Base-by-base conservation (phyloP, 2,329 filamentous ascomycete species). In the Colletotrichum gloeosporioides region DNA sequence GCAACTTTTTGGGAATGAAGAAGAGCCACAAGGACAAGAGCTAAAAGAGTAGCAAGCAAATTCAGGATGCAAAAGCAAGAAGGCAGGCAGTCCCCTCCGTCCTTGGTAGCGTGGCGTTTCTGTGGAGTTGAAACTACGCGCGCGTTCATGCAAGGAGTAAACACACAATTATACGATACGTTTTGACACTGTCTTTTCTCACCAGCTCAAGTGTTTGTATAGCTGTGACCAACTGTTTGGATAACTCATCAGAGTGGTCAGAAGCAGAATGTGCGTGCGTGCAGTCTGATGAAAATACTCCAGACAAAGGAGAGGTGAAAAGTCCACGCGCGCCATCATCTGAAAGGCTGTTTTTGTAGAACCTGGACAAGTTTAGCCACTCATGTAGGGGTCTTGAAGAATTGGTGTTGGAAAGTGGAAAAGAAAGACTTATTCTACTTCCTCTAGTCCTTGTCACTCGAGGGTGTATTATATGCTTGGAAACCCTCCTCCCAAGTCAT, bases 1-100 rank as follows among this genome's bases (percentile, higher is more conserved):
- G 90, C 69, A 89, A 90, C 76, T 90, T 92, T 78, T 84, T 92
- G 73, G 88, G 90, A 32, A 87, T 91, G 80, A 92, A 92, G 85
- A 93, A 94, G 83, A 87, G 65, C 31, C 71, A 69, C 72, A 81
- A 79, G 64, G 77, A 77, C 57, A 74, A 77, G 65, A 61, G 59
- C 39, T 70, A 44, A 53, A 59, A 25, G 13, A 15, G 65, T 57
- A 27, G 49, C n/a, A 57, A 39, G 57, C 44, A 53, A 44, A 49
- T n/a, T 25, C 44, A 27, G 49, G 29, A 34, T 29, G 16, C n/a
- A 64, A 36, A 64, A 34, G 36, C 36, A 53, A n/a, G 53, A 66
- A 65, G 13, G 1, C 36, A 29, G 16, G 16, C 34, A 22, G 10
- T 9, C 36, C 27, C 4, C 66, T 10, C 6, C n/a, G 4, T 29